These are phyloP conservation scores for Termitomyces sp. DNA, from an alignment of 768 basidiomycete genomes.

Conservation along the genomic window DNA sequence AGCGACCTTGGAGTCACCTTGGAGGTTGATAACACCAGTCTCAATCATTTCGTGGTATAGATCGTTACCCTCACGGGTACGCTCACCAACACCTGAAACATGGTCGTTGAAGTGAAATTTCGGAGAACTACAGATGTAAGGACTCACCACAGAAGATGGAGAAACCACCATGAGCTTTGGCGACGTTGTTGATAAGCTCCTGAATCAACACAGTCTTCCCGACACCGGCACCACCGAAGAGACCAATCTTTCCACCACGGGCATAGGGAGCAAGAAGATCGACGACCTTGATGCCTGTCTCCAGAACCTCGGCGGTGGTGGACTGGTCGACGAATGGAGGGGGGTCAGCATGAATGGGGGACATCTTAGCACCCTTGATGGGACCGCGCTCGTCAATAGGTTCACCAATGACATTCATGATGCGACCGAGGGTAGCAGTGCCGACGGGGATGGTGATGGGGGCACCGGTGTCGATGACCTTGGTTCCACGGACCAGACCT, in stretches of 20 bases:
- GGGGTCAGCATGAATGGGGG: constrained; percentile 95
- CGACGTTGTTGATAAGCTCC: constrained; percentile 99
- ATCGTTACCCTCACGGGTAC: constrained; percentile 99
- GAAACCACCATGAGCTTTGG: constrained; percentile 99
- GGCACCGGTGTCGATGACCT: constrained; percentile 93
- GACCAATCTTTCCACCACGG: constrained; percentile 99
- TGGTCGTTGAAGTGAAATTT: neutral
- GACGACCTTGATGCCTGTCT: constrained; percentile 99
- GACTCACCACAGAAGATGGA: constrained; percentile 92
- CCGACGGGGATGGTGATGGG: constrained; percentile 98
- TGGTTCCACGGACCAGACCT: constrained; percentile 98
- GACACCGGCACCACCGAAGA: constrained; percentile 99
- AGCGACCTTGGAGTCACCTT: constrained; percentile 99
- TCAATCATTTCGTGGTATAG: constrained; percentile 99
- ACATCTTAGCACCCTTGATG: constrained; percentile 91
- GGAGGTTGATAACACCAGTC: constrained; percentile 99
- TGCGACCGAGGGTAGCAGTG: constrained; percentile 90
- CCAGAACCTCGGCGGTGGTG: constrained; percentile 96
- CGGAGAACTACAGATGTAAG: neutral
- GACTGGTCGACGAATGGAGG: constrained; percentile 98
- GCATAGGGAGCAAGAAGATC: constrained; percentile 99
- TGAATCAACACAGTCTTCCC: constrained; percentile 99
- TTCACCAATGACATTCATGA: constrained; percentile 99
- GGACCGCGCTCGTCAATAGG: constrained; percentile 99
- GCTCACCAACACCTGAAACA: constrained; percentile 90